Conservation (phyloP, 768 basidiomycete genomes). For the Pleurotus citrinopileatus region DNA sequence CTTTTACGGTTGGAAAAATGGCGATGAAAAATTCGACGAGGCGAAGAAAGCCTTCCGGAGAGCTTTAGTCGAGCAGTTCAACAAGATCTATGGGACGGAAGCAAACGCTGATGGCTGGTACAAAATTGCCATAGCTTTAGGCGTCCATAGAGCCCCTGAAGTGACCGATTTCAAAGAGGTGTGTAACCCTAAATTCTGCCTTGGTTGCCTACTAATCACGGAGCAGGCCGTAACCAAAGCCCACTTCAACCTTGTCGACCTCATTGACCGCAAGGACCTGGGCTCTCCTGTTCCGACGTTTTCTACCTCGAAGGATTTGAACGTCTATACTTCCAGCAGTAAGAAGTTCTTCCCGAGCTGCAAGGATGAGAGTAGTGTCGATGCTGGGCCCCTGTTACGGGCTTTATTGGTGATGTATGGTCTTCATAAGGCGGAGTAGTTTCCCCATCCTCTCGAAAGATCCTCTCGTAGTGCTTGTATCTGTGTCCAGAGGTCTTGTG, state of each 20-base stretch:
- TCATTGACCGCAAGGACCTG: not conserved
- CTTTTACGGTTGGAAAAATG: not conserved
- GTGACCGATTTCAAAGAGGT: not conserved
- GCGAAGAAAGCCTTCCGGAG: not conserved
- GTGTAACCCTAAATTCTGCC: not conserved
- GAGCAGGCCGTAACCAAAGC: not conserved
- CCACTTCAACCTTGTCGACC: not conserved
- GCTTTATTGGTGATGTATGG: no score
- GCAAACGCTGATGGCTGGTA: not conserved
- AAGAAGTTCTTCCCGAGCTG: not conserved
- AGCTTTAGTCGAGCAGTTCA: not conserved
- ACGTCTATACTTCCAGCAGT: not conserved
- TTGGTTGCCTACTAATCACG: not conserved
- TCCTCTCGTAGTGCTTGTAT: no score
- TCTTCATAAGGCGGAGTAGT: no score
- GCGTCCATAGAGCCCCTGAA: not conserved
- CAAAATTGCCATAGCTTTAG: no score
- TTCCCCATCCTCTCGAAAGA: no score
- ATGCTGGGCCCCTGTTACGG: not conserved
- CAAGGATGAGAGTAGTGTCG: no score
- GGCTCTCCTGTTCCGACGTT: not conserved
- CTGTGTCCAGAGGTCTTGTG: no score
- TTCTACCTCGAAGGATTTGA: not conserved
- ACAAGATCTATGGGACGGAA: not conserved
- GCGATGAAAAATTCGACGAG: not conserved